A percentile compares a stretch with the other conserved stretches of the same genome.
Evolutionary conservation across 2,329 filamentous ascomycete species (phyloP).

Genomic region (Metarhizium sp.): DNA sequence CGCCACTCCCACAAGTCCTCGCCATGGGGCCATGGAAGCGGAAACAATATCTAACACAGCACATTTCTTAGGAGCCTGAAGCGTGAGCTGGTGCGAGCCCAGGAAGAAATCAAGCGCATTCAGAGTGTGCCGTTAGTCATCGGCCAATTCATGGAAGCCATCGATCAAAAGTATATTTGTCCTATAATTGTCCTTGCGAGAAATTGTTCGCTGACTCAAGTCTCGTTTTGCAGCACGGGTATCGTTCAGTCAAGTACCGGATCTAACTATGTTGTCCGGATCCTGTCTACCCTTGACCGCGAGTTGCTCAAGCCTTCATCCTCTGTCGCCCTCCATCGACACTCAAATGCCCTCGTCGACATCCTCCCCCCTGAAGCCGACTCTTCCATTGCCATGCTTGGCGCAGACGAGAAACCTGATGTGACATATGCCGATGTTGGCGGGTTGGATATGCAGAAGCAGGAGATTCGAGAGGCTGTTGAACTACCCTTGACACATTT

Average conservation of each 20-base stretch:
- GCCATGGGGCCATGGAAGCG: background rate
- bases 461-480: conserved; percentile 96
- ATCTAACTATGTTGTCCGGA: conserved; percentile 97
- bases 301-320: conserved; percentile 97
- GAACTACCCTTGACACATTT: conserved; percentile 96
- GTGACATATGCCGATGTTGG: conserved; percentile 97
- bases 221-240: conserved; percentile 59
- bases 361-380: conserved; percentile 98
- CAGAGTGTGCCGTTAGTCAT: conserved; percentile 97
- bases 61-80: conserved; percentile 66
- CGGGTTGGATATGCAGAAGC: conserved; percentile 98
- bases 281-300: conserved; percentile 94
- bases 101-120: conserved; percentile 99
- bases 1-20: background rate
- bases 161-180: conserved; percentile 81
- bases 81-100: conserved; percentile 89
- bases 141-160: conserved; percentile 99
- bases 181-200: conserved; percentile 1
- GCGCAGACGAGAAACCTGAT: conserved; percentile 93
- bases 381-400: conserved; percentile 97
- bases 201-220: background rate
- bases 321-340: conserved; percentile 92
- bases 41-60: conserved; percentile 11
- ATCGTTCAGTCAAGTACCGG: conserved; percentile 98
- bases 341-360: conserved; percentile 97